A percentile compares a stretch with the other conserved stretches of the same genome.
Conservation (phyloP, 768 basidiomycete genomes). For the Calocybe indica region DNA sequence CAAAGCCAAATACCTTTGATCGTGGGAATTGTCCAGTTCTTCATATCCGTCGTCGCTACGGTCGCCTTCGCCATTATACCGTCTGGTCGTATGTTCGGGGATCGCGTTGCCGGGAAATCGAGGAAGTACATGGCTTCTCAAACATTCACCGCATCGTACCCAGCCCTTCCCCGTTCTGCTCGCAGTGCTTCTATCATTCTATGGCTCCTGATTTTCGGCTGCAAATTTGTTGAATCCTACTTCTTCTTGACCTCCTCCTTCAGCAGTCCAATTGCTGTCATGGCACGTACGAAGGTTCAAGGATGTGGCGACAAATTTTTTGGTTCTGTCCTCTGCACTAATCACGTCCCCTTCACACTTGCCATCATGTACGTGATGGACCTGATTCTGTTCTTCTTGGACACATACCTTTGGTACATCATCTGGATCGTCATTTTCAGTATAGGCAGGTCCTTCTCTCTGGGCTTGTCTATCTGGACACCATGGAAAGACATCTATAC, state of each 20-base stretch:
- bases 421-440: conserved; percentile 97
- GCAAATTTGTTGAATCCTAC: conserved; percentile 96
- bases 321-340: conserved; percentile 74
- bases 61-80: conserved; percentile 84
- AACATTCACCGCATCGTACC: conserved; percentile 98
- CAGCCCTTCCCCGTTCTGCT: conserved; percentile 60
- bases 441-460: conserved; percentile 81
- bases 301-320: conserved; percentile 83
- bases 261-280: conserved; percentile 91
- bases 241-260: conserved; percentile 99
- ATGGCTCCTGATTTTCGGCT: conserved; percentile 92
- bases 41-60: conserved; percentile 80
- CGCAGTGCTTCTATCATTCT: conserved; percentile 81
- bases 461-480: conserved; percentile 98
- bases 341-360: conserved; percentile 92
- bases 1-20: conserved; percentile 77
- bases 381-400: conserved; percentile 94
- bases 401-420: conserved; percentile 99
- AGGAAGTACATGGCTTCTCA: conserved; percentile 98
- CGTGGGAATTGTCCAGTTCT: conserved; percentile 91
- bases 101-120: conserved; percentile 95
- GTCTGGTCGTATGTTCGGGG: conserved; percentile 97
- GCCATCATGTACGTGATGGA: conserved; percentile 99
- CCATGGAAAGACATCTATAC: conserved; percentile 99
- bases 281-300: conserved; percentile 93